Percentiles rank a stretch among this genome's conserved stretches.
phyloP scores from a whole-genome alignment of 176 grass and related monocot genomes.

The Cenchrus purpureus region DNA sequence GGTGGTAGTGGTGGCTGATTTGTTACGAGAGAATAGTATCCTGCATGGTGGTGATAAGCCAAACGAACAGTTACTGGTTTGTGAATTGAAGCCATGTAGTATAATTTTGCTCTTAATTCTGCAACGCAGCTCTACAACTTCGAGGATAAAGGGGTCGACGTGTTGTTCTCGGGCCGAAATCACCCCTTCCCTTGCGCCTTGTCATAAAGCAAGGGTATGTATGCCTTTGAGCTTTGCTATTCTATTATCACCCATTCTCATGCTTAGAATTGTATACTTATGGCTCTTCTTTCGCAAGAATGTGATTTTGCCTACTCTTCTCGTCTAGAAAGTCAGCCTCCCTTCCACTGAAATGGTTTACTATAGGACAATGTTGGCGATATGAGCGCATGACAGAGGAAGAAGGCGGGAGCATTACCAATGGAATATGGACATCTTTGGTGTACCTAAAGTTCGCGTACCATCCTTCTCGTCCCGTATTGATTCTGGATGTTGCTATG shows the following conservation, averaged over 20 bases:
- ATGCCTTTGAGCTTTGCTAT: background rate
- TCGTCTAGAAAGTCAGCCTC: conserved; percentile 86
- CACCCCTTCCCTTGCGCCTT: conserved; percentile 85
- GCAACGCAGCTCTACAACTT: conserved; percentile 77
- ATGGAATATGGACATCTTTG: conserved; percentile 98
- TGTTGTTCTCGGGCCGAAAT: conserved; percentile 86
- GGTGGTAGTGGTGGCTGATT: too few species aligned
- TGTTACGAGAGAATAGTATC: too few species aligned
- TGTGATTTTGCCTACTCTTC: conserved; percentile 41
- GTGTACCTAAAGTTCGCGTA: conserved; percentile 80
- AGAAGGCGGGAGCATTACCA: conserved; percentile 94
- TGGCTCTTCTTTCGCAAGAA: background rate
- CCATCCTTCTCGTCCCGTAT: background rate
- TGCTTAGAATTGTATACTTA: background rate
- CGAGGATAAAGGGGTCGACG: conserved; percentile 88
- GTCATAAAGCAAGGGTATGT: conserved; percentile 92
- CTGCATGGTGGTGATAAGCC: too few species aligned
- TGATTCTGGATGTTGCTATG: background rate
- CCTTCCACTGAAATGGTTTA: conserved; percentile 96
- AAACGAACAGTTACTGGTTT: background rate
- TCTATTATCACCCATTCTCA: background rate
- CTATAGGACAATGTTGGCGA: conserved; percentile 96
- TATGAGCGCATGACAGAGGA: conserved; percentile 95
- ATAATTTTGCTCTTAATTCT: conserved; percentile 7
- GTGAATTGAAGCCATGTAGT: background rate